A percentile compares a stretch with the other conserved stretches of the same genome.
Conservation (phyloP, 306 rosid species). For the Cucumis cinereus region DNA sequence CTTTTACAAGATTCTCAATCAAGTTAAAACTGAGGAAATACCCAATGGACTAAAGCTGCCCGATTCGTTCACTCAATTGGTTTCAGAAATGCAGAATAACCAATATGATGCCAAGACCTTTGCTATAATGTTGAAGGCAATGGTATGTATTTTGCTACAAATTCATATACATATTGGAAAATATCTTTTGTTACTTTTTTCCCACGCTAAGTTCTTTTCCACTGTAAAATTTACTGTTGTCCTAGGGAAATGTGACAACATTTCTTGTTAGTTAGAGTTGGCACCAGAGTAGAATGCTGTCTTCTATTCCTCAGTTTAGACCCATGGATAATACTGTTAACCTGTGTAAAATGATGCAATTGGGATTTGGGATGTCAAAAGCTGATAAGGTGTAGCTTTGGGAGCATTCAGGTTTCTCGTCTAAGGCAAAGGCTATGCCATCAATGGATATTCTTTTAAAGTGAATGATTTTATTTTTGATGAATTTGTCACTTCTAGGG, state of each 20-base stretch:
- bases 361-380: not conserved
- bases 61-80: conserved; percentile 67
- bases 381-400: not conserved
- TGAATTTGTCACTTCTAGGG: not conserved
- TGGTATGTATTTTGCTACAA: conserved; percentile 40
- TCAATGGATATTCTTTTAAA: not conserved
- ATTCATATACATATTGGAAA: not conserved
- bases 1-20: conserved; percentile 70
- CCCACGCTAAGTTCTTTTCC: not conserved
- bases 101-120: conserved; percentile 80
- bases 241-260: not conserved
- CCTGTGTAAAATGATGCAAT: not conserved
- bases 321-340: not conserved
- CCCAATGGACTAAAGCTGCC: conserved; percentile 70
- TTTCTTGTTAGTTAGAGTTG: not conserved
- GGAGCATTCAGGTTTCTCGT: not conserved
- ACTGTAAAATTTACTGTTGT: not conserved
- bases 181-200: not conserved
- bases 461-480: not conserved
- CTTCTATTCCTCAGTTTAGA: not conserved
- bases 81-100: conserved; percentile 76
- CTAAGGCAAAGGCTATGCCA: not conserved
- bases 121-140: conserved; percentile 73
- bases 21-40: conserved; percentile 72
- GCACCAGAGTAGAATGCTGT: not conserved